A percentile compares a stretch with the other conserved stretches of the same genome.
phyloP scores from a whole-genome alignment of 805 yeast species.

The Candida maris region DNA sequence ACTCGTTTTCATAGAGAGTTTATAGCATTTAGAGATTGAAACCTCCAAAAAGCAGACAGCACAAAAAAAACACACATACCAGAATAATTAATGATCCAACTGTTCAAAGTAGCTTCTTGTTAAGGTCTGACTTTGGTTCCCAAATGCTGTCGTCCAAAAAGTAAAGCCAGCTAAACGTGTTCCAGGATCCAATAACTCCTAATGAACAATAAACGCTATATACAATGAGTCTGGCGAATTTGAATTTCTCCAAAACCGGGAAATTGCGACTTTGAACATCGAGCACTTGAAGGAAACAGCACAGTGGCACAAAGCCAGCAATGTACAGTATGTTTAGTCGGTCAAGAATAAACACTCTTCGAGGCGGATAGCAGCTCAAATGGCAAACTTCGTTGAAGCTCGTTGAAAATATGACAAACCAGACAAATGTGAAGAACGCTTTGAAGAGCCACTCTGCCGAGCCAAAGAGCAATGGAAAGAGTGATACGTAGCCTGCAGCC shows the following conservation, averaged over 20 bases:
- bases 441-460: slow-evolving; percentile 79
- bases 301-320: slow-evolving; percentile 63
- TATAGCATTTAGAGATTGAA: neutral
- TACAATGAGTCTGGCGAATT: slow-evolving; percentile 76
- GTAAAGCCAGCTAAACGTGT: slow-evolving; percentile 83
- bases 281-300: slow-evolving; percentile 40
- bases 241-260: slow-evolving; percentile 52
- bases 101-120: no score
- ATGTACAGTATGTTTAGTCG: slow-evolving; percentile 65
- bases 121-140: slow-evolving; percentile 28
- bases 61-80: neutral
- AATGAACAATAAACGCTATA: slow-evolving; percentile 82
- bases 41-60: neutral
- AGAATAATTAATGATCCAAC: no score
- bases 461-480: slow-evolving; percentile 83
- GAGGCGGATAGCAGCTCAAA: slow-evolving; percentile 35
- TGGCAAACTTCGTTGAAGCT: slow-evolving; percentile 68
- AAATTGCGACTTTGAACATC: slow-evolving; percentile 56
- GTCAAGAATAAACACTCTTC: slow-evolving; percentile 63
- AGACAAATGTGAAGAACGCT: slow-evolving; percentile 69
- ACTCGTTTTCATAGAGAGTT: no score
- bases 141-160: slow-evolving; percentile 77
- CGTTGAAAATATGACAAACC: slow-evolving; percentile 76
- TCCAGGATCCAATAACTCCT: slow-evolving; percentile 85
- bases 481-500: slow-evolving; percentile 78